phyloP scores from a whole-genome alignment of 805 yeast genomes.

The Jamesozyma gamospora region DNA sequence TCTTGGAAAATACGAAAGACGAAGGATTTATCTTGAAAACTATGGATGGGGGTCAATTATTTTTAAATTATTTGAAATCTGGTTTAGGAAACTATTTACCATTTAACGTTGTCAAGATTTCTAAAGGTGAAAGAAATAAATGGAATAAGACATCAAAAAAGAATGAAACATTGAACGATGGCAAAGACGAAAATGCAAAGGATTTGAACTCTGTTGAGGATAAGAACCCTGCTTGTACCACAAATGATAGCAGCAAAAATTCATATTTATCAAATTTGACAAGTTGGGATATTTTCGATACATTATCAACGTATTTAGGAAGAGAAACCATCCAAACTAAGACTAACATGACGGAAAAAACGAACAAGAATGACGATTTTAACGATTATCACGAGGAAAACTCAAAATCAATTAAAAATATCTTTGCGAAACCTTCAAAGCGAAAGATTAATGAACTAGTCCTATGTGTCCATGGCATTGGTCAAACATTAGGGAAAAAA shows the following conservation, averaged over 20 bases:
- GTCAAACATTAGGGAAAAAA: conserved; percentile 72
- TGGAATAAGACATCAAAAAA: no score
- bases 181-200: neutral
- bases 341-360: conserved; percentile 30
- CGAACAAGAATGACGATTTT: conserved; percentile 14
- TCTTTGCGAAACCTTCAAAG: no score
- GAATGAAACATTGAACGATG: neutral
- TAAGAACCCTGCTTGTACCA: no score
- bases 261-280: conserved; percentile 1
- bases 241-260: no score
- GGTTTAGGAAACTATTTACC: conserved; percentile 28
- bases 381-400: conserved; percentile 34
- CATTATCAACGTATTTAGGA: conserved; percentile 5
- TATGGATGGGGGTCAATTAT: conserved; percentile 33
- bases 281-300: conserved; percentile 8
- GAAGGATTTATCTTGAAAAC: conserved; percentile 35
- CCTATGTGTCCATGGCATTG: conserved; percentile 91
- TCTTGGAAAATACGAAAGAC: conserved; percentile 21
- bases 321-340: conserved; percentile 33
- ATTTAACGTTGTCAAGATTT: conserved; percentile 39
- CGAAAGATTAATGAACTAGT: conserved; percentile 49
- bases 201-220: no score
- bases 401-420: conserved; percentile 27
- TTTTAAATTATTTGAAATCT: conserved; percentile 30
- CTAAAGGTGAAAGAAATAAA: conserved; percentile 1